phyloP scores from a whole-genome alignment of 2,329 filamentous ascomycete genomes.

The Claviceps maximensis region DNA sequence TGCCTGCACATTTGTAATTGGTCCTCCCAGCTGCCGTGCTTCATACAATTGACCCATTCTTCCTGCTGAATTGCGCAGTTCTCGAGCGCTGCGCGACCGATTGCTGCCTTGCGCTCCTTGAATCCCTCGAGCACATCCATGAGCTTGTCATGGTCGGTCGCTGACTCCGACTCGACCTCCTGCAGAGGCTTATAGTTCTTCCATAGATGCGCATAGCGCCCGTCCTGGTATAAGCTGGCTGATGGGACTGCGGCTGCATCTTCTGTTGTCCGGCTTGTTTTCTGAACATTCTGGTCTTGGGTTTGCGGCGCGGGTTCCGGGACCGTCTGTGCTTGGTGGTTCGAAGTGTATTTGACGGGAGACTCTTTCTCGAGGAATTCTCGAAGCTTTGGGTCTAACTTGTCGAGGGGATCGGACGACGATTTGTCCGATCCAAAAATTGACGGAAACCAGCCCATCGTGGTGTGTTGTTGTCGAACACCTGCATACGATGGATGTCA shows the following conservation, averaged over 20 bases:
- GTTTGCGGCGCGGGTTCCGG: constrained; percentile 6
- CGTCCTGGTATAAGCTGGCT: constrained; percentile 43
- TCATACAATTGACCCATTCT: constrained; percentile 72
- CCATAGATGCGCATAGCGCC: constrained; percentile 76
- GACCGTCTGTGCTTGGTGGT: constrained; percentile 14
- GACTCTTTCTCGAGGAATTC: constrained; percentile 78
- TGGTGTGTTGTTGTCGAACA: neutral
- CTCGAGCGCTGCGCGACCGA: constrained; percentile 74
- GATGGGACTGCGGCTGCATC: constrained; percentile 26
- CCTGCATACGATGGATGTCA: neutral
- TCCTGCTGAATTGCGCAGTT: constrained; percentile 86
- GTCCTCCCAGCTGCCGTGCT: constrained; percentile 51
- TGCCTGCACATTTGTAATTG: constrained; percentile 68
- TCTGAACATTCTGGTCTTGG: constrained; percentile 5
- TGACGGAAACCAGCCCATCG: constrained; percentile 46
- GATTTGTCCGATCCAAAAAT: constrained; percentile 35
- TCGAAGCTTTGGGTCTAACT: constrained; percentile 70
- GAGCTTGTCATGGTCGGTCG: constrained; percentile 68
- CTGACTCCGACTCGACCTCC: constrained; percentile 54
- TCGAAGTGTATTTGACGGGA: constrained; percentile 50
- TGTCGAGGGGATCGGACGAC: constrained; percentile 46
- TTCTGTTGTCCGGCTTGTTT: constrained; percentile 9
- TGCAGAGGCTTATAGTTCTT: constrained; percentile 69
- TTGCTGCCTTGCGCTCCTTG: constrained; percentile 66
- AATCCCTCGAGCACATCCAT: constrained; percentile 68